Base-by-base conservation (phyloP, 306 rosid genomes). In the Inga laurina region DNA sequence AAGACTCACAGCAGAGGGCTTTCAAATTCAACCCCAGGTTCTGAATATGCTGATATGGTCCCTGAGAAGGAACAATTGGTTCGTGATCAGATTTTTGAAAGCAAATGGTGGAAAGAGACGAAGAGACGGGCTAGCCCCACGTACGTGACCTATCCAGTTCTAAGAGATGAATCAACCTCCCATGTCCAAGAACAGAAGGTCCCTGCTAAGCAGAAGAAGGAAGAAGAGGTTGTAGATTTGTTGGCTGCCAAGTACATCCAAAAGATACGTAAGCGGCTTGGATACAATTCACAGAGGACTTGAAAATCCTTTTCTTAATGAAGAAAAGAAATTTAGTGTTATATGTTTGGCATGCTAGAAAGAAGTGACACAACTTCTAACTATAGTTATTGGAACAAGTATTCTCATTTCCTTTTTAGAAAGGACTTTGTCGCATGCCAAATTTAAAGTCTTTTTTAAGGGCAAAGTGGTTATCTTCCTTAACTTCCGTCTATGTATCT, bases 191-290 rank as follows among this genome's bases (percentile, higher is more conserved):
- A 84, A 81, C 91, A 87, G 43, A 87, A 72, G 34, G 51, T 67
- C 32, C 66, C 48, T 44, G 49, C 79, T 62, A 75, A 37, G 27
- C 44, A 75, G 46, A 81, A 81, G 56, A 81, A 85, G 10, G 19
- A 49, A 83, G 89, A 85, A 52, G 76, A 81, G 81, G 76, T 82
- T 70, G 88, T 93, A 57, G 97, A 92, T 83, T 88, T 88, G 7
- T 84, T 86, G 84, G 93, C 97, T 74, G 80, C 92, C 52, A 87
- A 86, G 1, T 92, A 85, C 76, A 93, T 93, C 10, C 61, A 62
- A 59, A 90, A 87, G 88, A 87, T 90, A 9, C 88, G 86, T 46
- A 83, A 83, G 89, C 82, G 87, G 78, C 87, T 88, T 3, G 88
- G 81, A 3, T 84, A 72, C 59, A 87, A 74, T 79, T 57, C 77